phyloP scores from a whole-genome alignment of 208 protist genomes.

The Leishmania martiniquensis region DNA sequence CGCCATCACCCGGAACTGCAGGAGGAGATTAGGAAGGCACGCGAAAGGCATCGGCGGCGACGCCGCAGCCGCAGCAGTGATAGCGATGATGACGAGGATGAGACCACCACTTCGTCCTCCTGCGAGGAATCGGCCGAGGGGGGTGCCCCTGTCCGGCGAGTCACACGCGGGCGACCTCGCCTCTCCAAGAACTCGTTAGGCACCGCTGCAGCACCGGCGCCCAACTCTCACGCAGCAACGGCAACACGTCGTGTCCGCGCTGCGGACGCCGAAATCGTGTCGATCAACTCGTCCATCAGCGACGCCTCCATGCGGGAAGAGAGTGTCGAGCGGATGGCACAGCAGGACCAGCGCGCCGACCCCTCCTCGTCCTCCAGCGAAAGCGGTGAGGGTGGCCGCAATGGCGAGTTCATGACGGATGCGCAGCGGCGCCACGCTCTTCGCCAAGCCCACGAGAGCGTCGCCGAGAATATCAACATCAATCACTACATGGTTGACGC shows the following conservation, averaged over 20 bases:
- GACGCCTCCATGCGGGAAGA: conserved; percentile 68
- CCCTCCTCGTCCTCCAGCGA: conserved; percentile 21
- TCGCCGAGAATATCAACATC: conserved; percentile 56
- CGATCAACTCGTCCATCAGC: conserved; percentile 67
- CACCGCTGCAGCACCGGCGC: background rate
- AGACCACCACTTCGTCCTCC: background rate
- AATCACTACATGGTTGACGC: conserved; percentile 70
- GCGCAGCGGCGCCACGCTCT: conserved; percentile 32
- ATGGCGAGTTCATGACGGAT: conserved; percentile 30
- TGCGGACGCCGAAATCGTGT: conserved; percentile 25
- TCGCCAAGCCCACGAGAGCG: conserved; percentile 60
- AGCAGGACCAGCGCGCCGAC: conserved; percentile 27
- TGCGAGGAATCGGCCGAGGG: background rate
- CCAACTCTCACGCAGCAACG: background rate
- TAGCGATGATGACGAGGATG: background rate
- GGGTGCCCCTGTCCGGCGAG: too few species aligned
- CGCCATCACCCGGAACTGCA: conserved; percentile 42
- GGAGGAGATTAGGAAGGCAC: conserved; percentile 11
- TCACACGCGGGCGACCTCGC: background rate
- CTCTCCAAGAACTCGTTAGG: background rate
- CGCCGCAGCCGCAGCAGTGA: background rate
- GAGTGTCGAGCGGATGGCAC: conserved; percentile 36
- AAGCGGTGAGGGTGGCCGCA: conserved; percentile 19
- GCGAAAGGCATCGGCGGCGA: background rate
- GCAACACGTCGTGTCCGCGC: background rate